Evolutionary conservation across 225 moss, liverwort and hornwort genomes (phyloP).

Genomic region (Lunularia cruciata): DNA sequence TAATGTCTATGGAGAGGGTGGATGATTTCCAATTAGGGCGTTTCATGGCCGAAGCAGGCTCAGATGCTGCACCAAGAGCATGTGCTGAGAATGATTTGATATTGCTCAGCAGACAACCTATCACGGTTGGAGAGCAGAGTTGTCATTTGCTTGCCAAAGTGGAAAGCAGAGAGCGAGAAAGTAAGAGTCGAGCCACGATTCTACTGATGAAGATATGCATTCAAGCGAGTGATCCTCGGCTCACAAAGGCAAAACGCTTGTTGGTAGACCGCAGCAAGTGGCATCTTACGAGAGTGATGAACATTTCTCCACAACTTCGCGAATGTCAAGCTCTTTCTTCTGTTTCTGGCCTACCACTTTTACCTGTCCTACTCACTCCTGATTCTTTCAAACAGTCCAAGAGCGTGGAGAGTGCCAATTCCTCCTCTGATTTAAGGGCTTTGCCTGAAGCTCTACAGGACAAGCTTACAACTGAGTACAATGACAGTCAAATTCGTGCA

Average conservation of each 20-base stretch:
- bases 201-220: constrained; percentile 69
- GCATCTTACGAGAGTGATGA: constrained; percentile 85
- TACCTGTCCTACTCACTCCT: constrained; percentile 65
- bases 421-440: constrained; percentile 31
- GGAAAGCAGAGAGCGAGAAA: constrained; percentile 80
- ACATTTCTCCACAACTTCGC: constrained; percentile 72
- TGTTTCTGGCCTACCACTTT: constrained; percentile 65
- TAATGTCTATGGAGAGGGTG: constrained; percentile 91
- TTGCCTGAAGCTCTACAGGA: constrained; percentile 60
- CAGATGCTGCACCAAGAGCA: constrained; percentile 70
- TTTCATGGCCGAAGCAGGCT: constrained; percentile 83
- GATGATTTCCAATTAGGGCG: constrained; percentile 88
- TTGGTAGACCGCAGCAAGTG: constrained; percentile 92
- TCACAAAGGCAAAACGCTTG: constrained; percentile 75
- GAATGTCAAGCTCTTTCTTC: constrained; percentile 92
- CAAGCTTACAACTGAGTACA: constrained; percentile 65
- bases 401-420: constrained; percentile 1
- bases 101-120: constrained; percentile 65
- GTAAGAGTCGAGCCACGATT: constrained; percentile 63
- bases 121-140: constrained; percentile 67
- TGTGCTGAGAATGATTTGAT: constrained; percentile 88
- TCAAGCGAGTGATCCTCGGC: constrained; percentile 59
- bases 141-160: constrained; percentile 97
- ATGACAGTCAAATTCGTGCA: constrained; percentile 84
- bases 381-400: constrained; percentile 5